Percentiles rank a stretch among this genome's conserved stretches.
phyloP scores from a whole-genome alignment of 257 asterid species.

The Prunella vulgaris region DNA sequence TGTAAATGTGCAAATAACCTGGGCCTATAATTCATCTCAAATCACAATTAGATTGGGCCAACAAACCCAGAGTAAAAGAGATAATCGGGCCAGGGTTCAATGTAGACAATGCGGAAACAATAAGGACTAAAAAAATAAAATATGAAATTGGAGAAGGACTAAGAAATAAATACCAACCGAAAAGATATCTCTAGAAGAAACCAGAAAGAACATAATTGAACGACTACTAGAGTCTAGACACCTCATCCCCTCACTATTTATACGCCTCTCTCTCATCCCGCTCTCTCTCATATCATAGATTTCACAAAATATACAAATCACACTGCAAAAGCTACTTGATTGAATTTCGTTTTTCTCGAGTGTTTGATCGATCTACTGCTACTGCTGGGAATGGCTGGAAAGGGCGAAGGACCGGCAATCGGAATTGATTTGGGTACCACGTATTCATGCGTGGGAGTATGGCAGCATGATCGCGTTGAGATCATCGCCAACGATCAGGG shows the following conservation, averaged over 20 bases:
- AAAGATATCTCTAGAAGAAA: constrained; percentile 19
- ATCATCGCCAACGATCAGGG: constrained; percentile 42
- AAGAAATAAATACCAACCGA: neutral
- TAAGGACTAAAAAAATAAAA: neutral
- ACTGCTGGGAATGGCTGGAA: constrained; percentile 29
- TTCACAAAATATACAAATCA: neutral
- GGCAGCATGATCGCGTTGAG: constrained; percentile 44
- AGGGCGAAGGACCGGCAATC: constrained; percentile 36
- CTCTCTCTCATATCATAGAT: neutral
- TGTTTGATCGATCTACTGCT: neutral
- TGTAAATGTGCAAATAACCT: no score
- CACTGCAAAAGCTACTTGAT: neutral
- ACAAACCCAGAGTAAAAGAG: no score
- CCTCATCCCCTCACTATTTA: constrained; percentile 1
- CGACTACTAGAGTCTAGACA: constrained; percentile 1
- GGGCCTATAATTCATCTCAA: neutral
- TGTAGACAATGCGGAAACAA: neutral
- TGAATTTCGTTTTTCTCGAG: neutral
- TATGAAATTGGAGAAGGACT: neutral
- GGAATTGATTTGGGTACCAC: constrained; percentile 42
- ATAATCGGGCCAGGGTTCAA: neutral
- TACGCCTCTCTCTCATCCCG: neutral
- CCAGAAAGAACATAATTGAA: neutral
- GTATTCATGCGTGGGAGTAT: constrained; percentile 37
- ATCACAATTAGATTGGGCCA: no score